Evolutionary conservation across 2,329 filamentous ascomycete genomes (phyloP).

Genomic region (Scedosporium dehoogii): DNA sequence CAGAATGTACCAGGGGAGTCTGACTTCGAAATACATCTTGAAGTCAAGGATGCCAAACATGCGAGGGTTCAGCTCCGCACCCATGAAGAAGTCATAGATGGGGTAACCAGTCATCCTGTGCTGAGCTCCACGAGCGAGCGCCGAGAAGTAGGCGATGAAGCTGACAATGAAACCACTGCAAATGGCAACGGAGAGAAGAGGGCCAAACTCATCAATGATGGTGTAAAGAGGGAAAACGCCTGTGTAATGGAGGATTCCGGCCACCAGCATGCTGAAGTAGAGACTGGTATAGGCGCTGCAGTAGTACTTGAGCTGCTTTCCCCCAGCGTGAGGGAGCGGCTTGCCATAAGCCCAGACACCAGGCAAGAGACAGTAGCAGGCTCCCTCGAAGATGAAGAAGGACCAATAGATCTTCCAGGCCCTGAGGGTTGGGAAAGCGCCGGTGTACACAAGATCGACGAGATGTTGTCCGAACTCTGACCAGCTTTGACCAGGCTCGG

Average conservation of each 20-base stretch:
- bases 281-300: conserved; percentile 84
- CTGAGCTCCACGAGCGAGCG: conserved; percentile 66
- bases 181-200: conserved; percentile 87
- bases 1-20: conserved; percentile 85
- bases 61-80: conserved; percentile 78
- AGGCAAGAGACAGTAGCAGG: conserved; percentile 76
- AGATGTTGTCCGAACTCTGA: conserved; percentile 64
- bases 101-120: conserved; percentile 86
- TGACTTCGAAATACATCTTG: conserved; percentile 95
- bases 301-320: conserved; percentile 86
- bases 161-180: conserved; percentile 78
- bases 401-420: conserved; percentile 94
- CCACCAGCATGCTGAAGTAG: conserved; percentile 71
- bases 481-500: conserved; percentile 54
- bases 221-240: conserved; percentile 84
- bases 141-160: conserved; percentile 78
- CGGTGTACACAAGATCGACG: conserved; percentile 63
- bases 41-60: conserved; percentile 83
- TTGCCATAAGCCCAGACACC: conserved; percentile 85
- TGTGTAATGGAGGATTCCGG: conserved; percentile 65
- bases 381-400: conserved; percentile 77
- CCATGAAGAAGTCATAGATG: conserved; percentile 91
- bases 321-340: conserved; percentile 69
- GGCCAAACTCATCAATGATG: conserved; percentile 89
- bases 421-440: conserved; percentile 70